phyloP scores from a whole-genome alignment of 23 red algal genomes.

The Gracilariopsis chorda region DNA sequence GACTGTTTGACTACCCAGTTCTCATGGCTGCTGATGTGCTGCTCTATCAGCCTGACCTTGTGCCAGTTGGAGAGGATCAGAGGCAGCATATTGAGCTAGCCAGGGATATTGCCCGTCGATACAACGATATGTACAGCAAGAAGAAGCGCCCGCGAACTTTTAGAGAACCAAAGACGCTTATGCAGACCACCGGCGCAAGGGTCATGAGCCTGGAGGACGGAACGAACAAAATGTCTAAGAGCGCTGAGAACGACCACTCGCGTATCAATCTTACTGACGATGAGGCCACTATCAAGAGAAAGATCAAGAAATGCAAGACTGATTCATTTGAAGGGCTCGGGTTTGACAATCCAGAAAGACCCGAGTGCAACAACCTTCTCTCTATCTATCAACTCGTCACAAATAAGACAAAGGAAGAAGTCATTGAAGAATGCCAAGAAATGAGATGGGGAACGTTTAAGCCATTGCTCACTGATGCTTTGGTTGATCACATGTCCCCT shows the following conservation, averaged over 20 bases:
- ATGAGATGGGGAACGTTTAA: constrained; percentile 92
- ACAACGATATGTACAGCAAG: constrained; percentile 88
- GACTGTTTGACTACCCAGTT: constrained; percentile 95
- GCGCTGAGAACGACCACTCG: constrained; percentile 74
- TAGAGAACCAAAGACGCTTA: constrained; percentile 85
- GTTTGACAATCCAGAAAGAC: constrained; percentile 81
- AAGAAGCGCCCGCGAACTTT: constrained; percentile 68
- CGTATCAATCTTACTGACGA: constrained; percentile 95
- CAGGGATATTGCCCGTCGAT: constrained; percentile 81
- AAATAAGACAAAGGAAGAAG: constrained; percentile 62
- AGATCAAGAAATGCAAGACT: constrained; percentile 96
- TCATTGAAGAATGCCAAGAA: constrained; percentile 41
- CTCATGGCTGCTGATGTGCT: constrained; percentile 98
- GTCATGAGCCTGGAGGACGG: constrained; percentile 97
- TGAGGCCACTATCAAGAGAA: constrained; percentile 64
- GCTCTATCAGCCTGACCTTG: constrained; percentile 92
- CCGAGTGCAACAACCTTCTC: constrained; percentile 94
- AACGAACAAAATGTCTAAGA: constrained; percentile 98
- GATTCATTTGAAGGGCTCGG: constrained; percentile 73
- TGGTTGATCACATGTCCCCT: constrained; percentile 69
- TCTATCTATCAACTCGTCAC: constrained; percentile 86
- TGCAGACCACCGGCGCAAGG: constrained; percentile 63
- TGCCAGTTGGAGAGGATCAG: constrained; percentile 99
- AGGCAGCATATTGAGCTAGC: constrained; percentile 96
- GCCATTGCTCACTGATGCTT: constrained; percentile 77